Conservation (phyloP, 129 eudicot genomes). For the Flaveria ramosissima region DNA sequence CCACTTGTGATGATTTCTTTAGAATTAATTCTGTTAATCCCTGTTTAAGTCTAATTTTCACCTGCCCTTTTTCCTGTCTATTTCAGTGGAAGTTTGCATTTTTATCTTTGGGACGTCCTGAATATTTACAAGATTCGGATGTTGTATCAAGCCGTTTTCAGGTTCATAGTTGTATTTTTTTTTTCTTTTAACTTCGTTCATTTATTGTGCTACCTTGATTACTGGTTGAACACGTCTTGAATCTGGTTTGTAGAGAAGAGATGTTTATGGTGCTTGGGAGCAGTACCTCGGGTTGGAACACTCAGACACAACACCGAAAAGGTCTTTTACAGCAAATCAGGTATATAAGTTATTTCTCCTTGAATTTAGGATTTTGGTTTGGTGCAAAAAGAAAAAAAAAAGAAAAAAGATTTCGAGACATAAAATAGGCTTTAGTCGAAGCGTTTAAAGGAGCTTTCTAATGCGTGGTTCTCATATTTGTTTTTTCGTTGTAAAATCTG, state of each 20-base stretch:
- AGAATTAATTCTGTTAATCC: background rate
- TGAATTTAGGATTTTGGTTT: background rate
- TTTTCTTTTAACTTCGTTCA: background rate
- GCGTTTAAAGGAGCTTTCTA: background rate
- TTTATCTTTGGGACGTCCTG: slow-evolving; percentile 48
- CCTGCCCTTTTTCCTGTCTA: background rate
- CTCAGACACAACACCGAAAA: slow-evolving; percentile 73
- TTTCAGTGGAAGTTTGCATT: slow-evolving; percentile 67
- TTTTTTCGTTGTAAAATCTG: slow-evolving; percentile 29
- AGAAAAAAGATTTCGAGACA: background rate
- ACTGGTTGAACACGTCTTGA: slow-evolving; percentile 13
- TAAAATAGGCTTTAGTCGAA: background rate
- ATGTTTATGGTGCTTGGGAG: slow-evolving; percentile 96
- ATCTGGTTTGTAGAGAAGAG: slow-evolving; percentile 61
- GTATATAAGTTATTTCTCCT: slow-evolving; percentile 34
- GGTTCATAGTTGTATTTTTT: slow-evolving; percentile 39
- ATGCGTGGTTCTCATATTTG: slow-evolving; percentile 5
- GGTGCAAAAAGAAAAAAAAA: background rate
- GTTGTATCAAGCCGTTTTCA: slow-evolving; percentile 56
- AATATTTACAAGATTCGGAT: slow-evolving; percentile 59
- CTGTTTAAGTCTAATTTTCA: background rate
- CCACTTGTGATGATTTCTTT: background rate
- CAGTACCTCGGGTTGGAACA: slow-evolving; percentile 97
- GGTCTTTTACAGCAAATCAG: slow-evolving; percentile 79
- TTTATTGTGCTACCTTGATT: background rate